phyloP scores from a whole-genome alignment of 352 stramenopile species.

The Pseudoperonospora humuli region DNA sequence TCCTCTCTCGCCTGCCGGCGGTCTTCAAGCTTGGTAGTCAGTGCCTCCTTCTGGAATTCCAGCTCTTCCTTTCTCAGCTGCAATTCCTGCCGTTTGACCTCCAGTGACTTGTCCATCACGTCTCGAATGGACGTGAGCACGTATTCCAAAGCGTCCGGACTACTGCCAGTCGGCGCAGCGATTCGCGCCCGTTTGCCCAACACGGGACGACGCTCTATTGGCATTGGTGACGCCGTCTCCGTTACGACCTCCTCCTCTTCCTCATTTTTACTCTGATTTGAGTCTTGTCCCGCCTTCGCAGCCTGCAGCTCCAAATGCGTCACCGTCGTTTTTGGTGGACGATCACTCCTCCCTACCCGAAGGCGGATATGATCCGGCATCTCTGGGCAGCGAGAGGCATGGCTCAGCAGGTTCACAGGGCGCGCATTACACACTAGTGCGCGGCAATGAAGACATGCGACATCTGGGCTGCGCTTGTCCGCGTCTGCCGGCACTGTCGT shows the following conservation, averaged over 20 bases:
- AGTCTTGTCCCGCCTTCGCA: neutral
- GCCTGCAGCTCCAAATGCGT: slow-evolving; percentile 4
- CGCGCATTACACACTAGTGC: slow-evolving; percentile 16
- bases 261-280: neutral
- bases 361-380: slow-evolving; percentile 10
- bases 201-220: slow-evolving; percentile 4
- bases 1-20: slow-evolving; percentile 16
- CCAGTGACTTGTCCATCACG: slow-evolving; percentile 9
- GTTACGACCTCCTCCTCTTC: neutral
- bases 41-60: slow-evolving; percentile 18
- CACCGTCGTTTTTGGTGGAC: neutral
- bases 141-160: slow-evolving; percentile 2
- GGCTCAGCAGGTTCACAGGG: slow-evolving; percentile 6
- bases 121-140: slow-evolving; percentile 17
- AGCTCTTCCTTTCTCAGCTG: slow-evolving; percentile 21
- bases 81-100: slow-evolving; percentile 16
- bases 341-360: neutral
- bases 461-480: slow-evolving; percentile 18
- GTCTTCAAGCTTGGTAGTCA: slow-evolving; percentile 22
- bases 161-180: neutral
- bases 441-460: slow-evolving; percentile 16
- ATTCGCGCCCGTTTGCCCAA: slow-evolving; percentile 15
- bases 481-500: slow-evolving; percentile 17
- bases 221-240: neutral
- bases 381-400: slow-evolving; percentile 5